Conservation (phyloP, 495 filamentous ascomycete genomes). For the Podospora fimiseda region DNA sequence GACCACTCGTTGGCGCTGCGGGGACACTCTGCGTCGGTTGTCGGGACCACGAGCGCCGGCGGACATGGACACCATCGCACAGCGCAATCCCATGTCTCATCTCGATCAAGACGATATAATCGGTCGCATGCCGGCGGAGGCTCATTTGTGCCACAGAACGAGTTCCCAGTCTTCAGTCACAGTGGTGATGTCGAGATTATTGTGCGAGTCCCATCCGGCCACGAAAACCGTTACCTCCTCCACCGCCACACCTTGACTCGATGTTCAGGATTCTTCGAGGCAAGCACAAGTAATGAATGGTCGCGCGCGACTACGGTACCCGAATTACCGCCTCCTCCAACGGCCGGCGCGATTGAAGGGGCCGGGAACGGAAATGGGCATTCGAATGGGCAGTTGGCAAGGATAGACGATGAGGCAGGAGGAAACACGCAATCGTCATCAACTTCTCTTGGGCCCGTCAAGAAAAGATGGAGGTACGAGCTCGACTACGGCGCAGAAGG, state of each 20-base stretch:
- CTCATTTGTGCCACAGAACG: conserved; percentile 68
- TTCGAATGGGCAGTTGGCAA: conserved; percentile 25
- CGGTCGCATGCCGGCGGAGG: conserved; percentile 75
- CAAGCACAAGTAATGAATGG: conserved; percentile 83
- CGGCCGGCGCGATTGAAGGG: conserved; percentile 45
- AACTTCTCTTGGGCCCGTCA: conserved; percentile 26
- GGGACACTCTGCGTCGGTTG: conserved; percentile 54
- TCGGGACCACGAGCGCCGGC: conserved; percentile 21
- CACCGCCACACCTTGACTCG: conserved; percentile 79
- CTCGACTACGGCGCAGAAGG: conserved; percentile 67
- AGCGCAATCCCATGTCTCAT: conserved; percentile 56
- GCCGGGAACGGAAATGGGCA: conserved; percentile 24
- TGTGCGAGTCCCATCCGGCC: conserved; percentile 56
- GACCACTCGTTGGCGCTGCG: conserved; percentile 53
- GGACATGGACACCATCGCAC: conserved; percentile 31
- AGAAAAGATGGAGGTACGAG: conserved; percentile 77
- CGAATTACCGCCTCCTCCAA: conserved; percentile 28
- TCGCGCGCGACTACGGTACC: conserved; percentile 44
- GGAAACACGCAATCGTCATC: not conserved
- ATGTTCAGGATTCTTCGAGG: conserved; percentile 90
- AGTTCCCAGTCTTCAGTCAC: conserved; percentile 85
- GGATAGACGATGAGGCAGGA: conserved; percentile 22
- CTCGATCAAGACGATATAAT: conserved; percentile 59
- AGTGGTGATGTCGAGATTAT: conserved; percentile 88
- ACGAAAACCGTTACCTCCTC: conserved; percentile 76